Evolutionary conservation across 345 rosid genomes (phyloP).

Genomic region (Eucalyptus lansdowneana): DNA sequence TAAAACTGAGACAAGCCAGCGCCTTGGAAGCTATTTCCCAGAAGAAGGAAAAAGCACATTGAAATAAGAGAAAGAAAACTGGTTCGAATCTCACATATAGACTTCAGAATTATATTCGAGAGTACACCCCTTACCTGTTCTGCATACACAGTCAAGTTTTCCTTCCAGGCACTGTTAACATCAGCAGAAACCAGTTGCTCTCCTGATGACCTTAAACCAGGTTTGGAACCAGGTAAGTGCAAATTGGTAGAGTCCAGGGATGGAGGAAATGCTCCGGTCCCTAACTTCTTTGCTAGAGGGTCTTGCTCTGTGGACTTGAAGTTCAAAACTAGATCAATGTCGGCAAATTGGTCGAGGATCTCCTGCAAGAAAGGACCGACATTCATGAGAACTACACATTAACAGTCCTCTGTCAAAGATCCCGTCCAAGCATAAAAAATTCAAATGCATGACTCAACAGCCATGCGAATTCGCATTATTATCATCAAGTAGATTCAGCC

Average conservation of each 20-base stretch:
- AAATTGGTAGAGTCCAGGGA: slow-evolving; percentile 3
- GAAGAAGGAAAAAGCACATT: neutral
- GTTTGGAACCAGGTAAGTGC: slow-evolving; percentile 3
- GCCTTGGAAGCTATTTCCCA: neutral
- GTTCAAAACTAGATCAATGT: slow-evolving; percentile 80
- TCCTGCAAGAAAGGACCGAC: slow-evolving; percentile 36
- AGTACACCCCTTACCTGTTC: slow-evolving; percentile 39
- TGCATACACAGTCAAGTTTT: slow-evolving; percentile 20
- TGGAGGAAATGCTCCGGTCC: slow-evolving; percentile 8
- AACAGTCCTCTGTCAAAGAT: neutral
- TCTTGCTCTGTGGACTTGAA: slow-evolving; percentile 43
- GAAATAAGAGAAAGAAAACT: neutral
- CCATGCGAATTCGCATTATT: neutral
- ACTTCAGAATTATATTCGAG: neutral
- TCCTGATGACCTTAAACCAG: neutral
- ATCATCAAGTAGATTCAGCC: neutral
- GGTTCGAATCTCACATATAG: neutral
- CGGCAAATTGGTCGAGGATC: slow-evolving; percentile 72
- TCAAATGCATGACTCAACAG: neutral
- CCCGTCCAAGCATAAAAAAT: neutral
- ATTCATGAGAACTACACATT: neutral
- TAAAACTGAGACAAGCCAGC: neutral
- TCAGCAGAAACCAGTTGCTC: slow-evolving; percentile 10
- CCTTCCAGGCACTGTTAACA: slow-evolving; percentile 23
- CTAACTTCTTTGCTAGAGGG: slow-evolving; percentile 14